Evolutionary conservation across 1,139 yeast genomes (phyloP), one percentile per base, ranked within the genome.

Genomic region (Yarrowia galli): DNA sequence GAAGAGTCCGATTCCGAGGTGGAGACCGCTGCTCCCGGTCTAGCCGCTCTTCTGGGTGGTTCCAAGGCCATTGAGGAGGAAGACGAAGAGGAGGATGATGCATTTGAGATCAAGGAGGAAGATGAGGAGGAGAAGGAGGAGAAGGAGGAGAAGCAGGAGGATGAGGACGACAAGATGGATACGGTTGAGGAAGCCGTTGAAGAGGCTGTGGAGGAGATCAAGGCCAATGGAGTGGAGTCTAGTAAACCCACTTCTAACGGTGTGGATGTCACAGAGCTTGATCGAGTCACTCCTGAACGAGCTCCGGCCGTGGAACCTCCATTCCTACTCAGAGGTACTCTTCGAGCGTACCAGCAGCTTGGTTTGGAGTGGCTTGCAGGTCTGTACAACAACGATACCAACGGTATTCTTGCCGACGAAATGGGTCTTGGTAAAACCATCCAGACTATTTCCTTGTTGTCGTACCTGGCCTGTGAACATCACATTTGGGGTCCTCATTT

Each of bases 381-480:
- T 68, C 81, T 96, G 70, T 95, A 93, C 79, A 91, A 92, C 75
- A 92, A 92, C 75, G 88, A 91, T 69, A 96, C 98, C 8, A 96
- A 95, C 77, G 99, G 99, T 70, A 96, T 96, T 68, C 83, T 96
- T 65, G 99, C 99, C 0, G 99, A 95, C 79, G 99, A 95, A 77
- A 95, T 95, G 99, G 99, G 99, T 69, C 83, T 96, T 65, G 99
- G 99, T 74, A 92, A 92, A 75, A 96, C 99, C 0, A 95, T 96
- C 70, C 99, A 96, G 77, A 95, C 99, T 0, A 96, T 96, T 68
- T 86, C 98, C 0, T 80, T 96, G 58, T 80, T 96, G 40, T 83
- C 97, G 0, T 93, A 93, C 76, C 81, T 96, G 67, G 99, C 99
- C 0, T 91, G 97, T 73, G 97, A 90, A 73, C 93, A 92, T 75